Evolutionary conservation across 169 alveolate species (phyloP), one percentile per base, ranked within the genome.

Genomic region (Cyclospora cayetanensis): DNA sequence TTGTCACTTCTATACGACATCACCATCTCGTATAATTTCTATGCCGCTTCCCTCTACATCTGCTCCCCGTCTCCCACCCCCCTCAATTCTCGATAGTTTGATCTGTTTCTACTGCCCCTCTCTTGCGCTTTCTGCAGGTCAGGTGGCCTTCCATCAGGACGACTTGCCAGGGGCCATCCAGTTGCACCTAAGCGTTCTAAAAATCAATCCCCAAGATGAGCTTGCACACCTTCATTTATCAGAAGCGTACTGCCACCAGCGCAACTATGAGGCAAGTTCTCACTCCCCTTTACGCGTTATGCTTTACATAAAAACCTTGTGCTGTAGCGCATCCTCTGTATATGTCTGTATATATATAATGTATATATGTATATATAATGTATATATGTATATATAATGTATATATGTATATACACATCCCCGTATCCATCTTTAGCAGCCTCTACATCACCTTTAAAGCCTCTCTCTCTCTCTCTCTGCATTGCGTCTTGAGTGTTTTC

Each of bases 121-220:
- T 46, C 15, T 46, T 46, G 55, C 7, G 55, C 55, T 46, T 12
- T n/a, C 31, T 25, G 0, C 65, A 84, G 91, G 91, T 1, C 91
- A 84, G 42, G 83, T 65, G 5, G 91, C 91, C 37, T 20, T 84
- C 42, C 63, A 84, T 29, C 70, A 84, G 37, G 83, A 83, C n/a
- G 91, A 84, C 46, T 1, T 22, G 0, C 25, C 25, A 18, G 22
- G 25, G 31, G 91, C 91, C 18, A n/a, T 60, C 3, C 80, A 65
- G 42, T 65, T 63, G 20, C 83, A 55, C 43, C 65, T 27, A 34
- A 0, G 83, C 1, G 91, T 65, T 9, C 91, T 84, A n/a, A 22
- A 65, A 3, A 84, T 84, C 42, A 60, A 84, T 53, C 91, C 91
- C 72, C 27, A 84, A 9, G 91, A 84, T 46, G 91, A 63, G 25